These are phyloP conservation scores for Neonothopanus nambi DNA, from an alignment of 1,284 basidiomycete species.

Conservation along the genomic window DNA sequence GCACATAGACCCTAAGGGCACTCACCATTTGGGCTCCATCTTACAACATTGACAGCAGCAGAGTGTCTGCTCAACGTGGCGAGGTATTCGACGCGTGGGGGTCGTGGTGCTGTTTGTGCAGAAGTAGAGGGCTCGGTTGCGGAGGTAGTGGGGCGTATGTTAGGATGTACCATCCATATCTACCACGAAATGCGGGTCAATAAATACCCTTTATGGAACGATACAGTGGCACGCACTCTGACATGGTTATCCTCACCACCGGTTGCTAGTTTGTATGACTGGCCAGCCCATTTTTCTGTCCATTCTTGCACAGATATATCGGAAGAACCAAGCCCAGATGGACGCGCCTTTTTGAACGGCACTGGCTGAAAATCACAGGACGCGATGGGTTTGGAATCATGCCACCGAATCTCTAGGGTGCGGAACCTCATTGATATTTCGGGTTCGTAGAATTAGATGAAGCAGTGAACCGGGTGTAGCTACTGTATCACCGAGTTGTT, in stretches of 20 bases:
- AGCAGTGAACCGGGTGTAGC: background rate
- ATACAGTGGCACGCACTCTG: slow-evolving; percentile 60
- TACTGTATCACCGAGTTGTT: background rate
- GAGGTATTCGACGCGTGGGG: slow-evolving; percentile 94
- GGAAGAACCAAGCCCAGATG: slow-evolving; percentile 29
- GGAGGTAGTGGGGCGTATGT: slow-evolving; percentile 73
- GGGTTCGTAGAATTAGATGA: too few species aligned
- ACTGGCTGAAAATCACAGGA: slow-evolving; percentile 91
- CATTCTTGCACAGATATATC: slow-evolving; percentile 26
- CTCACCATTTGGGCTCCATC: slow-evolving; percentile 91
- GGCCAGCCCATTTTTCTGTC: slow-evolving; percentile 41
- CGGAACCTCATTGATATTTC: slow-evolving; percentile 85
- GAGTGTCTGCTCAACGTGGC: slow-evolving; percentile 93
- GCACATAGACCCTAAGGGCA: slow-evolving; percentile 3
- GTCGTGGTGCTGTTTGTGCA: slow-evolving; percentile 52
- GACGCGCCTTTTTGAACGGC: slow-evolving; percentile 73
- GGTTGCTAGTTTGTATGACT: slow-evolving; percentile 89
- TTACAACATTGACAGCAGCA: slow-evolving; percentile 94
- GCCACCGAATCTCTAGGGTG: slow-evolving; percentile 91
- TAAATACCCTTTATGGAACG: slow-evolving; percentile 11
- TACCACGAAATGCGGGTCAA: slow-evolving; percentile 31
- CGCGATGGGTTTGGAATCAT: slow-evolving; percentile 92
- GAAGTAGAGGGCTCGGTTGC: slow-evolving; percentile 45
- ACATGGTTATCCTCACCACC: slow-evolving; percentile 98
- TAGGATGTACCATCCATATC: slow-evolving; percentile 95